Base-by-base conservation (phyloP, 2,329 filamentous ascomycete genomes). In the Hypoxylon sp. region DNA sequence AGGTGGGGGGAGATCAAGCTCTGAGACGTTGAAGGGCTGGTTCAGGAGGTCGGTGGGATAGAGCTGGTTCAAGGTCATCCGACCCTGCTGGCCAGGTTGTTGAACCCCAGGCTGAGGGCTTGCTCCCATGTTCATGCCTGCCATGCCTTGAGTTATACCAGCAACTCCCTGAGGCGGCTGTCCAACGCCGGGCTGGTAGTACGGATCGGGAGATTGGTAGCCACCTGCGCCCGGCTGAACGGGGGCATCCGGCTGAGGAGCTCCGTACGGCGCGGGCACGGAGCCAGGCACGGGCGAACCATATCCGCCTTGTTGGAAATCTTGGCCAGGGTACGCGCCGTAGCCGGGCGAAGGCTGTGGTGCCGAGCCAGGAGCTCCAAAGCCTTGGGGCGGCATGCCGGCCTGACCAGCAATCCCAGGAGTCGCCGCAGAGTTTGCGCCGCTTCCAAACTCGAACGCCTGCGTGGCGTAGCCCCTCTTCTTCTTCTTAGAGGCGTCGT, bases 391-490 rank as follows among this genome's bases (percentile, higher is more conserved):
- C 4, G 67, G 63, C 41, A 68, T 64, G 20, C 70, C 75, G 70
- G 65, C 74, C 70, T 72, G 78, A 49, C 24, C 24, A 7, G 18
- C 35, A 75, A 61, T 75, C 74, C 66, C 79, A 73, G 58, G 62
- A 8, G 63, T 57, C 64, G 82, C 75, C 47, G 79, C 83, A 55
- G 89, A 87, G 82, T 98, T 98, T 71, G 90, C 91, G 69, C 94
- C 95, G 47, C 85, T 84, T 47, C 90, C 92, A 69, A 98, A 95
- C 58, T 96, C 94, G 76, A 96, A 99, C 41, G 94, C 94, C 75
- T 96, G 90, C 55, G 91, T 91, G 51, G 95, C 95, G 79, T 98
- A 98, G 55, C 90, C 89, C 81, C 92, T 86, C 84, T 96, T 97
- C 86, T 97, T 97, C 81, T 92, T 92, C 75, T 84, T 88, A 62